These are phyloP conservation scores for Ustilago trichophora DNA, from an alignment of 1,284 basidiomycete species.

Conservation along the genomic window DNA sequence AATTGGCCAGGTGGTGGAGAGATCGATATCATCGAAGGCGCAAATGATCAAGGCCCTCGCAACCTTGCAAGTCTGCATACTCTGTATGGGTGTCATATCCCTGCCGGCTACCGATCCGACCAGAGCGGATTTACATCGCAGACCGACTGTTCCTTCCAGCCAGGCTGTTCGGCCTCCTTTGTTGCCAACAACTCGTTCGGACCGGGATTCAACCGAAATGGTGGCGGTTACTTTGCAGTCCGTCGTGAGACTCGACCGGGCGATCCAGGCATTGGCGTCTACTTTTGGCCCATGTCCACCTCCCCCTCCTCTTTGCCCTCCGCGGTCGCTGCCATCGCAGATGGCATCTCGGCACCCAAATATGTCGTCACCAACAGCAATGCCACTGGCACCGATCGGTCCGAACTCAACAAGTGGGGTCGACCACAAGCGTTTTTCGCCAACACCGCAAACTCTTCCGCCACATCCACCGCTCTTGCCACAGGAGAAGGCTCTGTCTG, in stretches of 20 bases:
- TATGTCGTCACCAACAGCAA: constrained; percentile 38
- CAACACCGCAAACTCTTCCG: constrained; percentile 32
- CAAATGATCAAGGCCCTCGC: constrained; percentile 46
- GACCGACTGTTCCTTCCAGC: constrained; percentile 51
- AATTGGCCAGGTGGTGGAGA: constrained; percentile 56
- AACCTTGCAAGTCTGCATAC: constrained; percentile 55
- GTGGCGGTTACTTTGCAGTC: constrained; percentile 55
- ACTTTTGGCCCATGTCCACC: constrained; percentile 49
- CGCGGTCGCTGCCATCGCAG: constrained; percentile 28
- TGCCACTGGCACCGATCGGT: constrained; percentile 32
- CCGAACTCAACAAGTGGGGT: constrained; percentile 44
- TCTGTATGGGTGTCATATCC: constrained; percentile 34
- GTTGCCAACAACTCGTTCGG: constrained; percentile 37
- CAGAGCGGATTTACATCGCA: constrained; percentile 29
- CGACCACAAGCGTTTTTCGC: constrained; percentile 50
- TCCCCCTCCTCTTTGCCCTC: constrained; percentile 21
- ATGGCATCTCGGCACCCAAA: constrained; percentile 34
- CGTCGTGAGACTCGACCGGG: constrained; percentile 47
- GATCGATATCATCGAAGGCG: constrained; percentile 57
- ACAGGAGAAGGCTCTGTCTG: constrained; percentile 24
- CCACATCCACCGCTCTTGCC: constrained; percentile 2
- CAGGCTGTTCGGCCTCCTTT: constrained; percentile 51
- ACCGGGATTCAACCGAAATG: constrained; percentile 41
- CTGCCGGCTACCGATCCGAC: constrained; percentile 6
- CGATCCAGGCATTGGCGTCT: constrained; percentile 47